Evolutionary conservation across 768 basidiomycete genomes (phyloP).

Genomic region (Pseudohyphozyma bogoriensis): DNA sequence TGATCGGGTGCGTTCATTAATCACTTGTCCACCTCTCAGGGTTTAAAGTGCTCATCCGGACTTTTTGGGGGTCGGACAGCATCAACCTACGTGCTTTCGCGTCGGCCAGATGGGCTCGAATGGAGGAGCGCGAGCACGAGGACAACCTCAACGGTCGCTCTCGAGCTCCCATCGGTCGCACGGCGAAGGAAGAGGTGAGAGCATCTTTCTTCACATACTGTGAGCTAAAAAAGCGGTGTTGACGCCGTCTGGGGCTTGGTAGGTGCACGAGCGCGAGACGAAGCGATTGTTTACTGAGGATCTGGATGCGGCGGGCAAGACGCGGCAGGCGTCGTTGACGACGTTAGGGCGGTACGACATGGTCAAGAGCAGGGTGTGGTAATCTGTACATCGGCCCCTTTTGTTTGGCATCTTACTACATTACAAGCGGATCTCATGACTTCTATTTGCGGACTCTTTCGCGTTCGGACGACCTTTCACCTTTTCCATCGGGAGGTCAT

Average conservation of each 20-base stretch:
- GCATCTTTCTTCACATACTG: too few relatives aligned
- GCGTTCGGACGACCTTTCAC: too few relatives aligned
- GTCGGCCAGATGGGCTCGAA: conserved; percentile 35
- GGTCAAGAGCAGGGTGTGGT: conserved; percentile 27
- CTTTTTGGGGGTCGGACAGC: too few relatives aligned
- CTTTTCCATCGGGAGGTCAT: too few relatives aligned
- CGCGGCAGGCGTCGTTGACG: conserved; percentile 4
- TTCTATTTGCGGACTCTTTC: too few relatives aligned
- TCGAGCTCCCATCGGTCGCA: conserved; percentile 37
- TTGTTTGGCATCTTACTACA: too few relatives aligned
- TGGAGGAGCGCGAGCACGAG: conserved; percentile 38
- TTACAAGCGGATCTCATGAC: too few relatives aligned
- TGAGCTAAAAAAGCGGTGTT: not conserved
- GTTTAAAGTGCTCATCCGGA: not conserved
- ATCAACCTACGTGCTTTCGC: conserved; percentile 40
- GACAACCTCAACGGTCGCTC: conserved; percentile 39
- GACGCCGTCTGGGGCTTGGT: not conserved
- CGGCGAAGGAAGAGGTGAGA: conserved; percentile 28
- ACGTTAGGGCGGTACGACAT: conserved; percentile 26
- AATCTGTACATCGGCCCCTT: too few relatives aligned
- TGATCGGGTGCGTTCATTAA: conserved; percentile 53
- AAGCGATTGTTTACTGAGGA: not conserved
- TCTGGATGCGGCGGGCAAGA: conserved; percentile 3
- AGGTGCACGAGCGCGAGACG: conserved; percentile 4
- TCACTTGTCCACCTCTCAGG: not conserved